Evolutionary conservation across 2,329 filamentous ascomycete genomes (phyloP).

Genomic region (Bisporella sp.): DNA sequence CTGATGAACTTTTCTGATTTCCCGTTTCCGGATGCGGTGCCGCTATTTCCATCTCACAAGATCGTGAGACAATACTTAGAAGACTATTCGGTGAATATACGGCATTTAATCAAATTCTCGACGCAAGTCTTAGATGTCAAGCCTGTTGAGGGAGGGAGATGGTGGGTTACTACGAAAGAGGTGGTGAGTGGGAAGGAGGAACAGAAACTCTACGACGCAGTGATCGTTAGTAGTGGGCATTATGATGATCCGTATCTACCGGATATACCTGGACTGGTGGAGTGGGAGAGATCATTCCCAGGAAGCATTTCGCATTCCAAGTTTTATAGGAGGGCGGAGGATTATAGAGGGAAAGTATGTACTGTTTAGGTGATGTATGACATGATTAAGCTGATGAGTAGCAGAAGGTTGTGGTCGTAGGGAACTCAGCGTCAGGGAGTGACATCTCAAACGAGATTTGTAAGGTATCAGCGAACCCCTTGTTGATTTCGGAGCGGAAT

Average conservation of each 20-base stretch:
- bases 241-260: conserved; percentile 66
- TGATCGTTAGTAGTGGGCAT: conserved; percentile 70
- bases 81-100: conserved; percentile 57
- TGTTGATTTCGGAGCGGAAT: neutral
- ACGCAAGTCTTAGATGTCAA: conserved; percentile 60
- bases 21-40: conserved; percentile 53
- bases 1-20: conserved; percentile 77
- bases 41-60: conserved; percentile 68
- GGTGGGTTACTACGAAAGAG: conserved; percentile 39
- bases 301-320: conserved; percentile 68
- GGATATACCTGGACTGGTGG: conserved; percentile 48
- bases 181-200: conserved; percentile 16
- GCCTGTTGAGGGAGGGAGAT: conserved; percentile 33
- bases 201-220: conserved; percentile 50
- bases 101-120: conserved; percentile 60
- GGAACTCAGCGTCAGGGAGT: neutral
- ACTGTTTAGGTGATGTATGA: neutral
- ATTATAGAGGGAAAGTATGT: neutral
- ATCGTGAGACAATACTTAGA: conserved; percentile 69
- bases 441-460: neutral
- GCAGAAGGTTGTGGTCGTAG: neutral
- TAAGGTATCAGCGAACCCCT: neutral
- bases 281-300: conserved; percentile 53
- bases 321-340: conserved; percentile 44
- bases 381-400: neutral